Percentiles rank a stretch among this genome's conserved stretches.
These are phyloP conservation scores for Scutellaria galericulata DNA, from an alignment of 257 asterid species.

Conservation along the genomic window DNA sequence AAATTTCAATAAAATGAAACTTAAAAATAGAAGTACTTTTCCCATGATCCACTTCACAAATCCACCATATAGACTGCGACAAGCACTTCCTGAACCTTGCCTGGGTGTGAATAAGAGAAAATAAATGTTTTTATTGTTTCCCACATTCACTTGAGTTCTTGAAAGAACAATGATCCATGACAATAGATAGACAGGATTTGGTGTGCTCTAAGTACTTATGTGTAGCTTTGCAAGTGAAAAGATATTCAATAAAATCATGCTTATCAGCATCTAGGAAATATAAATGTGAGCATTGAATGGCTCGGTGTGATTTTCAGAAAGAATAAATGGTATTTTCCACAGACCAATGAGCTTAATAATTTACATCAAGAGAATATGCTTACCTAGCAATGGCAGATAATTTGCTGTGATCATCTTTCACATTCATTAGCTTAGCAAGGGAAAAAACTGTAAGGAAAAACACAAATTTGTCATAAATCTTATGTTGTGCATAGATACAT, in stretches of 20 bases:
- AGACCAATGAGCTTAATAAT: slow-evolving; percentile 24
- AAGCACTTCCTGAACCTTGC: slow-evolving; percentile 93
- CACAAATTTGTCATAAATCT: neutral
- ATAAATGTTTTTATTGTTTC: slow-evolving; percentile 22
- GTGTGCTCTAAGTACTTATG: too few species aligned
- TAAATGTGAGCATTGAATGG: neutral
- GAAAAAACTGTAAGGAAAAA: slow-evolving; percentile 68
- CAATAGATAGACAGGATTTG: too few species aligned
- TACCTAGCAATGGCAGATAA: slow-evolving; percentile 98
- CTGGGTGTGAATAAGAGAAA: slow-evolving; percentile 33
- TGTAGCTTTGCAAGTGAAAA: too few species aligned
- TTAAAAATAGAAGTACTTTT: slow-evolving; percentile 56
- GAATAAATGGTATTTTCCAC: neutral
- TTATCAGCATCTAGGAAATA: too few species aligned
- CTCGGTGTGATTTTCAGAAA: slow-evolving; percentile 10
- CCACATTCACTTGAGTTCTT: slow-evolving; percentile 10
- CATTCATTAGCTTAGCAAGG: slow-evolving; percentile 94
- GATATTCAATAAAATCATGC: too few species aligned
- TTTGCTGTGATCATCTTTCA: slow-evolving; percentile 83
- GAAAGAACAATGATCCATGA: too few species aligned
- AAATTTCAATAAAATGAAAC: neutral
- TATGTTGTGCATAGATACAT: neutral
- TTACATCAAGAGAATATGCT: slow-evolving; percentile 14
- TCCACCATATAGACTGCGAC: slow-evolving; percentile 97
- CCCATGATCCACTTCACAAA: slow-evolving; percentile 99